phyloP scores from a whole-genome alignment of 2,329 filamentous ascomycete genomes.

The Arthrobotrys musiformis region DNA sequence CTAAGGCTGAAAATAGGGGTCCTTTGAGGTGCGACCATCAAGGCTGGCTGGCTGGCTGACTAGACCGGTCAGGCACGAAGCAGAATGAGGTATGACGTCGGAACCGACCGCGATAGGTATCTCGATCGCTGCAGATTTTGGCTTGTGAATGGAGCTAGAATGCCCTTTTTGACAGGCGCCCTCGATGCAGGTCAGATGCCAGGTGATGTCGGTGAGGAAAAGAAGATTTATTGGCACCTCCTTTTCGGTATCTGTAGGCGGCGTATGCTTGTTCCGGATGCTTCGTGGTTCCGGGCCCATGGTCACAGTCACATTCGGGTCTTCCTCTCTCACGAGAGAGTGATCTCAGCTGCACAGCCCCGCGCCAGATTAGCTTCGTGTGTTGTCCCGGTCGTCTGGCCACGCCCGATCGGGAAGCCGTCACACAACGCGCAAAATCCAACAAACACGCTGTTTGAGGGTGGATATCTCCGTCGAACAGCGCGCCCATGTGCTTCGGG shows the following conservation, averaged over 20 bases:
- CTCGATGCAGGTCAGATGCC: constrained; percentile 34
- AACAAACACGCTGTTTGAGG: not conserved
- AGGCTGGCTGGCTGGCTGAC: constrained; percentile 5
- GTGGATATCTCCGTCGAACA: not conserved
- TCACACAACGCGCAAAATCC: constrained; percentile 21
- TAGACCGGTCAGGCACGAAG: constrained; percentile 21
- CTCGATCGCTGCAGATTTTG: not conserved
- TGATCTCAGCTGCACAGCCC: constrained; percentile 28
- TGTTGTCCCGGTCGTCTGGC: too few species aligned
- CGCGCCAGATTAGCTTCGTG: too few species aligned
- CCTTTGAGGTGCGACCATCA: constrained; percentile 26
- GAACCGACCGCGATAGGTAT: constrained; percentile 17
- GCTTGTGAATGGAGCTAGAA: constrained; percentile 33
- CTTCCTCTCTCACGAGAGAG: too few species aligned
- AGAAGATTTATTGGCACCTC: constrained; percentile 28
- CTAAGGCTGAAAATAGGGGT: not conserved
- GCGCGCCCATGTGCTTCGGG: not conserved
- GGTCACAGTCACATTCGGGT: constrained; percentile 7
- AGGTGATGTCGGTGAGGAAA: constrained; percentile 17
- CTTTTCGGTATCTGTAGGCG: constrained; percentile 28
- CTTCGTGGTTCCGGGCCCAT: constrained; percentile 13
- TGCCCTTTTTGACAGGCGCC: constrained; percentile 9
- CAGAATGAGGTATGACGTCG: constrained; percentile 42
- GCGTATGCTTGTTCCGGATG: constrained; percentile 14
- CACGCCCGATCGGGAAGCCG: not conserved